Base-by-base conservation (phyloP, 805 yeast species). In the Ogataea siamensis region DNA sequence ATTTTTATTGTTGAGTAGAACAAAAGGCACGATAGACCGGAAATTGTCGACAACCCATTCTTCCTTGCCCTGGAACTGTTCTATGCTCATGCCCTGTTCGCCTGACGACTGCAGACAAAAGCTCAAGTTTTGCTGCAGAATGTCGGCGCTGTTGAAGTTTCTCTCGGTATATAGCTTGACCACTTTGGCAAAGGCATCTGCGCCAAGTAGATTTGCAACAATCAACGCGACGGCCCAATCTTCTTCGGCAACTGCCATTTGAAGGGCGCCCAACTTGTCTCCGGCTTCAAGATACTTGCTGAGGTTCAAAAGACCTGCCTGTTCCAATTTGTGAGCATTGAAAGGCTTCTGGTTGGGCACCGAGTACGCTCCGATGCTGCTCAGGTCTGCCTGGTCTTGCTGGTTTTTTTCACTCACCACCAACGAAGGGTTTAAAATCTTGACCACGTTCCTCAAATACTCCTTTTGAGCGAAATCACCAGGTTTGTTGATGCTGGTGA, bases 191-290 rank as follows among this genome's bases (percentile, higher is more conserved):
- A 58, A 50, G 25, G 69, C 67, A 3, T 76, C 80, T 14, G 75
- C 73, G 2, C 93, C 83, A 18, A 78, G 63, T 12, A 86, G 58
- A 43, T 80, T 73, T 1, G 94, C 80, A 34, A 89, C 65, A 20
- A 87, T 57, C 38, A 91, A 61, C 0, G 96, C 83, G 58, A 88
- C 67, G 0, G 91, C 79, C 83, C 86, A 89, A 47, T 86, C 85
- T 7, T 77, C 73, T 37, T 76, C 73, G 2, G 72, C 66, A 13
- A 88, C 57, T 1, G 93, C 80, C 38, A 69, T 64, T 16, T 71
- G 67, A 32, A 88, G 60, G 0, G 96, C 96, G 5, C 69, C 73
- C 10, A 74, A 76, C 16, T 79, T 74, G 40, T 80, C 70, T 1
- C 96, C 96, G 5, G 64, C 60, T 47, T 78, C 80, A 26, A 79